These are phyloP conservation scores for Cadophora luteo-olivacea DNA, from an alignment of 2,329 filamentous ascomycete genomes.

Conservation along the genomic window DNA sequence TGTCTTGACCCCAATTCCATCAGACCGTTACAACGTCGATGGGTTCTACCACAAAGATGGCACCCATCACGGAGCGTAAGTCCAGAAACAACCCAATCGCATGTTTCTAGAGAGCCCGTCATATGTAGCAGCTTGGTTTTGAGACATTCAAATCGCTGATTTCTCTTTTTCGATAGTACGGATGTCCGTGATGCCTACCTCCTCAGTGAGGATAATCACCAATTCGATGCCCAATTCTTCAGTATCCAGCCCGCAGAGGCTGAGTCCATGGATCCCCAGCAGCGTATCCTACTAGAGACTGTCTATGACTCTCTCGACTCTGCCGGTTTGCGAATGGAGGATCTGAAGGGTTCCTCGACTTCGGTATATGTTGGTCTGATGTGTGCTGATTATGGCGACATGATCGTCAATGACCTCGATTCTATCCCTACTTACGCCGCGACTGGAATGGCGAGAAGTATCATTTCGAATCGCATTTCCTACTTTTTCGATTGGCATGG, in stretches of 20 bases:
- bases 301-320: conserved; percentile 42
- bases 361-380: conserved; percentile 45
- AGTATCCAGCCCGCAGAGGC: conserved; percentile 33
- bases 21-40: conserved; percentile 52
- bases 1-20: conserved; percentile 32
- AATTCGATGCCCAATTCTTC: conserved; percentile 26
- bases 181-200: conserved; percentile 24
- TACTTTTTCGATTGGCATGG: conserved; percentile 51
- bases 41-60: conserved; percentile 58
- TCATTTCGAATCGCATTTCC: conserved; percentile 53
- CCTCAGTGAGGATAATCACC: conserved; percentile 17
- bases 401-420: conserved; percentile 23
- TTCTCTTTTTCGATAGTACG: not conserved
- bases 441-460: conserved; percentile 43
- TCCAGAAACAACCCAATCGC: no score
- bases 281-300: conserved; percentile 39
- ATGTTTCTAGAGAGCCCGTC: no score
- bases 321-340: conserved; percentile 35
- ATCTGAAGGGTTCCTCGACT: conserved; percentile 33
- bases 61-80: conserved; percentile 20
- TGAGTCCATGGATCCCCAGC: conserved; percentile 43
- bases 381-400: conserved; percentile 46
- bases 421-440: conserved; percentile 30
- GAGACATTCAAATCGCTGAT: no score
- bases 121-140: no score